Percentiles rank a stretch among this genome's conserved stretches.
phyloP scores from a whole-genome alignment of 352 stramenopile species.

The Saprolegnia parasitica region DNA sequence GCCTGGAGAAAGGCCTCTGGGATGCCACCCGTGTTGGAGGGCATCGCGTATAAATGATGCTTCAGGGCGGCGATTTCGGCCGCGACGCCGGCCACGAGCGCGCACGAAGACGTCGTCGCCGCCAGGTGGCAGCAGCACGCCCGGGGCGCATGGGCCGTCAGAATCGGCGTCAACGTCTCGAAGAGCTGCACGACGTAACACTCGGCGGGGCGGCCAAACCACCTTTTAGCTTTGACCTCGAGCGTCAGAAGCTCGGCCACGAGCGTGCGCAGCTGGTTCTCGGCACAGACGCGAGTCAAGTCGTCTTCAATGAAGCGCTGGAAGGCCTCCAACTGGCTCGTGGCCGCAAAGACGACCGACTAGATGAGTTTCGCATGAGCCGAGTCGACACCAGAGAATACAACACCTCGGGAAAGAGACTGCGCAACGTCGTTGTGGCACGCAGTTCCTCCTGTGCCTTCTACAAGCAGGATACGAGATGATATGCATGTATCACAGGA shows the following conservation, averaged over 20 bases:
- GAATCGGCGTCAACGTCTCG: slow-evolving; percentile 40
- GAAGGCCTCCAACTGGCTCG: slow-evolving; percentile 38
- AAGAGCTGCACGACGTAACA: slow-evolving; percentile 71
- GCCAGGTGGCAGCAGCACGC: slow-evolving; percentile 42
- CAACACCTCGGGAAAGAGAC: slow-evolving; percentile 49
- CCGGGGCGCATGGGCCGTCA: slow-evolving; percentile 43
- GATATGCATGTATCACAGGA: neutral
- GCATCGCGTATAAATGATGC: slow-evolving; percentile 62
- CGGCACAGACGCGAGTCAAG: slow-evolving; percentile 30
- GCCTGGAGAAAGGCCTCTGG: slow-evolving; percentile 61
- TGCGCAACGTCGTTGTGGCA: slow-evolving; percentile 51
- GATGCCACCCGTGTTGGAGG: slow-evolving; percentile 66
- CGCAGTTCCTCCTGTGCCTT: slow-evolving; percentile 49
- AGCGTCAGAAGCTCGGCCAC: slow-evolving; percentile 62
- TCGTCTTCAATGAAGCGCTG: slow-evolving; percentile 46
- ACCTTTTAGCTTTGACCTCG: slow-evolving; percentile 59
- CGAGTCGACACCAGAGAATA: no score
- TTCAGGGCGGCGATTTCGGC: slow-evolving; percentile 49
- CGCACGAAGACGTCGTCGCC: slow-evolving; percentile 31
- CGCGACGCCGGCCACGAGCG: slow-evolving; percentile 45
- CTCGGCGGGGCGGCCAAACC: slow-evolving; percentile 59
- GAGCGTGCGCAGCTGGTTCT: slow-evolving; percentile 43
- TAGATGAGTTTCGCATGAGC: no score
- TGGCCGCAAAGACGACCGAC: slow-evolving; percentile 14
- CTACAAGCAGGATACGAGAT: slow-evolving; percentile 31